A percentile compares a stretch with the other conserved stretches of the same genome.
These are phyloP conservation scores for Cercospora janseana DNA, from an alignment of 2,329 filamentous ascomycete genomes.

Conservation along the genomic window DNA sequence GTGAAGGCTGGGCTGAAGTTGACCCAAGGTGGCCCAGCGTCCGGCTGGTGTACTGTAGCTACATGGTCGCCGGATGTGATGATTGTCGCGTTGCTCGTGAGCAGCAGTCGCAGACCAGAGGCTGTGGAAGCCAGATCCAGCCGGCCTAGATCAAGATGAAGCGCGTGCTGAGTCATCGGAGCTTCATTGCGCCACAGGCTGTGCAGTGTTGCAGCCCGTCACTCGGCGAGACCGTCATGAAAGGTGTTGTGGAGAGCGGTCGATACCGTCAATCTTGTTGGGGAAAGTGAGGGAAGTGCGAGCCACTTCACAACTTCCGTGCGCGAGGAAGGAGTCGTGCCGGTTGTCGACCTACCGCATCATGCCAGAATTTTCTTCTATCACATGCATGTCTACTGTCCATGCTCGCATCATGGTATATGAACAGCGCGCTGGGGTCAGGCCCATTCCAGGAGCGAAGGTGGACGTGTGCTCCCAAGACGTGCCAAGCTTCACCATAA, in stretches of 20 bases:
- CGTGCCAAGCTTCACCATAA: too few relatives aligned
- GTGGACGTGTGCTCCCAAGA: too few relatives aligned
- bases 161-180: constrained; percentile 10
- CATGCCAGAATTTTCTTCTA: too few relatives aligned
- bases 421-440: too few relatives aligned
- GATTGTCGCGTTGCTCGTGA: constrained; percentile 26
- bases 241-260: not conserved
- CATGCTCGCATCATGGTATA: too few relatives aligned
- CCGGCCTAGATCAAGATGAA: constrained; percentile 16
- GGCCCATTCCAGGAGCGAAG: too few relatives aligned
- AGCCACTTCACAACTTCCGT: too few relatives aligned
- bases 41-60: not conserved
- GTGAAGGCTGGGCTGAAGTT: not conserved
- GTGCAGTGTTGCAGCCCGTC: not conserved
- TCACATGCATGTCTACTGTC: too few relatives aligned
- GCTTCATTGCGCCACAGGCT: constrained; percentile 2
- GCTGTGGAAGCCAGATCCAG: constrained; percentile 16
- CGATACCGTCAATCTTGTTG: too few relatives aligned
- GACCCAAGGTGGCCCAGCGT: not conserved
- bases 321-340: not conserved
- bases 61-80: constrained; percentile 18
- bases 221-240: not conserved
- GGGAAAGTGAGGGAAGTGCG: too few relatives aligned
- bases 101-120: constrained; percentile 22
- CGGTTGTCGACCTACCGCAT: too few relatives aligned